phyloP scores from a whole-genome alignment of 257 asterid genomes.

The Solanum neorickii region DNA sequence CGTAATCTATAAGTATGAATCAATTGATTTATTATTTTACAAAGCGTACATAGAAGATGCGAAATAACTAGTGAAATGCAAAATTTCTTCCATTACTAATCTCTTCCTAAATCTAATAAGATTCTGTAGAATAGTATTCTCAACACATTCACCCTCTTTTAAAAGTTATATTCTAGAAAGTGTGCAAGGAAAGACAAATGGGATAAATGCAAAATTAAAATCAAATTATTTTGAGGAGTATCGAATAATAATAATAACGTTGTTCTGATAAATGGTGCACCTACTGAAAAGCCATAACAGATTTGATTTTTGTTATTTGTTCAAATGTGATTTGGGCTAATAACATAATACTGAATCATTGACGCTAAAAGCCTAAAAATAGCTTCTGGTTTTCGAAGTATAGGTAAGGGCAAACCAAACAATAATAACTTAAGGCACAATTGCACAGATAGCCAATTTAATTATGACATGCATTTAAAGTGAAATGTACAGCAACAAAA shows the following conservation, averaged over 20 bases:
- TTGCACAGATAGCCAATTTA: background rate
- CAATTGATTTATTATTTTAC: background rate
- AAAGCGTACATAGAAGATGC: background rate
- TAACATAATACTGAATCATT: background rate
- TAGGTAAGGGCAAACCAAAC: background rate
- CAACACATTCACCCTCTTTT: background rate
- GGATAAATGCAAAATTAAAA: background rate
- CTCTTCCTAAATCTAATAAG: background rate
- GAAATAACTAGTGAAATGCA: background rate
- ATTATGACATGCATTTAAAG: background rate
- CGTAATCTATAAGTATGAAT: background rate
- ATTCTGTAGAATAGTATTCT: background rate
- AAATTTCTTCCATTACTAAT: background rate
- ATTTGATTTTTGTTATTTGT: background rate
- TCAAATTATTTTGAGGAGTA: background rate
- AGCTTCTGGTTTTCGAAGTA: background rate
- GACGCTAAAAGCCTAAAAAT: background rate
- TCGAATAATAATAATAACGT: background rate
- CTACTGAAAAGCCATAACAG: background rate
- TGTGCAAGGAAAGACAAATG: background rate
- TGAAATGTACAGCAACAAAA: no score
- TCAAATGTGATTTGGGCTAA: background rate
- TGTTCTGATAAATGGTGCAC: background rate
- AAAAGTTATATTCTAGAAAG: background rate
- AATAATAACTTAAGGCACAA: background rate